Conservation (phyloP, 2,329 filamentous ascomycete species). For the Clarireedia homoeocarpa region DNA sequence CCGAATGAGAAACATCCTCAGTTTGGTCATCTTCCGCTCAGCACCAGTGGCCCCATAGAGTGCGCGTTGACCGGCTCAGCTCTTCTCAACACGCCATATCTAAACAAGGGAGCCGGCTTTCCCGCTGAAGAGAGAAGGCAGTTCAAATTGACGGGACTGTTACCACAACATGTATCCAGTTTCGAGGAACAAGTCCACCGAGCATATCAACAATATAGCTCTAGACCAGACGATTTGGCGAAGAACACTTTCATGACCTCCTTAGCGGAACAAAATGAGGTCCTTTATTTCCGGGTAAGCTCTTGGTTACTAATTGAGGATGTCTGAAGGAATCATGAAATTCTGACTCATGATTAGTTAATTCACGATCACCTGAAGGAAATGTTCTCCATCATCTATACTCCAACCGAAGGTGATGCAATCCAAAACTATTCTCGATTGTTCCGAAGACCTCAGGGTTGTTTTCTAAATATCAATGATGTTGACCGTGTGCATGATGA, state of each 20-base stretch:
- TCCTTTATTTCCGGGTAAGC: slow-evolving; percentile 66
- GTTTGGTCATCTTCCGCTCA: slow-evolving; percentile 40
- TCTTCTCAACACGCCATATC: slow-evolving; percentile 56
- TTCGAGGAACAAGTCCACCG: slow-evolving; percentile 69
- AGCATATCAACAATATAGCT: slow-evolving; percentile 73
- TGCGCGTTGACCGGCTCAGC: slow-evolving; percentile 43
- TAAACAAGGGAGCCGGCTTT: slow-evolving; percentile 83
- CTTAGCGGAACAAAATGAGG: slow-evolving; percentile 77
- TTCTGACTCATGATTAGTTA: slow-evolving; percentile 39
- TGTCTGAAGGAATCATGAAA: background rate
- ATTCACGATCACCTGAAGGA: slow-evolving; percentile 72
- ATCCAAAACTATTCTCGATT: slow-evolving; percentile 76
- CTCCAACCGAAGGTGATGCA: slow-evolving; percentile 81
- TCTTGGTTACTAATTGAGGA: background rate
- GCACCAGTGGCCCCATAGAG: slow-evolving; percentile 40
- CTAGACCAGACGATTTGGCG: slow-evolving; percentile 54
- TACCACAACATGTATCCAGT: slow-evolving; percentile 65
- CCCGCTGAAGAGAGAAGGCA: slow-evolving; percentile 56
- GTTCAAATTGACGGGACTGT: slow-evolving; percentile 65
- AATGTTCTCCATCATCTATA: slow-evolving; percentile 89
- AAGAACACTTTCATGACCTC: slow-evolving; percentile 87
- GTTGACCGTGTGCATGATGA: slow-evolving; percentile 56
- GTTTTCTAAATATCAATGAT: slow-evolving; percentile 69
- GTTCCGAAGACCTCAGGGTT: slow-evolving; percentile 72
- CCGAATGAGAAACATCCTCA: slow-evolving; percentile 28